Evolutionary conservation across 768 basidiomycete species (phyloP).

Genomic region (Auricularia auricula-judae): DNA sequence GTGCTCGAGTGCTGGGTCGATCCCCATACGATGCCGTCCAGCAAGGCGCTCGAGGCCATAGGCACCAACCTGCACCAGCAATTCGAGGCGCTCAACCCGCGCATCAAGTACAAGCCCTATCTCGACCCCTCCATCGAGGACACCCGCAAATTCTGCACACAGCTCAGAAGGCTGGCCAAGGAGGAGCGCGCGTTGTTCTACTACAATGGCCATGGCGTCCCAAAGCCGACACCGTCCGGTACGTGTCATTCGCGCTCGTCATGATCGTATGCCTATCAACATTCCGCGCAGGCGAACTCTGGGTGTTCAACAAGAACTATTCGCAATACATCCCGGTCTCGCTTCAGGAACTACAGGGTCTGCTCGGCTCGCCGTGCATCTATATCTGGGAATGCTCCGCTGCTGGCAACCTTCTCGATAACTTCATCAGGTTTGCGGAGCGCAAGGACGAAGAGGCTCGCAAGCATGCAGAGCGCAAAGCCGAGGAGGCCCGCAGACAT

Average conservation of each 20-base stretch:
- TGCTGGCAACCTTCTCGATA: slow-evolving; percentile 86
- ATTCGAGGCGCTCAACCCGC: slow-evolving; percentile 89
- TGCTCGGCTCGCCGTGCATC: slow-evolving; percentile 90
- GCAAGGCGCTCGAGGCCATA: slow-evolving; percentile 89
- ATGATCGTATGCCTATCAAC: background rate
- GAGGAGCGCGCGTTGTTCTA: slow-evolving; percentile 92
- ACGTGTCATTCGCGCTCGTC: background rate
- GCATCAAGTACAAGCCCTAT: slow-evolving; percentile 89
- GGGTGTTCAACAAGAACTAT: slow-evolving; percentile 96
- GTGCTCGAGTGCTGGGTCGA: slow-evolving; percentile 96
- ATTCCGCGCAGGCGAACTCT: slow-evolving; percentile 55
- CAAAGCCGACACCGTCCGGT: slow-evolving; percentile 82
- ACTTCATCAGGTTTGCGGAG: slow-evolving; percentile 75
- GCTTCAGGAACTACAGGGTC: slow-evolving; percentile 82
- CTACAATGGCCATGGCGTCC: slow-evolving; percentile 98
- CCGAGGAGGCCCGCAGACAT: slow-evolving; percentile 42
- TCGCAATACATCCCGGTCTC: slow-evolving; percentile 98
- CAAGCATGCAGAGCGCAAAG: slow-evolving; percentile 48
- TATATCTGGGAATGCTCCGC: slow-evolving; percentile 99
- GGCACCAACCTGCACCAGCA: slow-evolving; percentile 89
- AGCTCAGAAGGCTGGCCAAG: slow-evolving; percentile 76
- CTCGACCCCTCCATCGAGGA: slow-evolving; percentile 94
- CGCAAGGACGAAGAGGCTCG: slow-evolving; percentile 59
- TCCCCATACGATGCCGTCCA: slow-evolving; percentile 81
- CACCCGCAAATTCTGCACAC: slow-evolving; percentile 74